These are phyloP conservation scores for Fusarium robinianum DNA, from an alignment of 2,329 filamentous ascomycete species.

Conservation along the genomic window DNA sequence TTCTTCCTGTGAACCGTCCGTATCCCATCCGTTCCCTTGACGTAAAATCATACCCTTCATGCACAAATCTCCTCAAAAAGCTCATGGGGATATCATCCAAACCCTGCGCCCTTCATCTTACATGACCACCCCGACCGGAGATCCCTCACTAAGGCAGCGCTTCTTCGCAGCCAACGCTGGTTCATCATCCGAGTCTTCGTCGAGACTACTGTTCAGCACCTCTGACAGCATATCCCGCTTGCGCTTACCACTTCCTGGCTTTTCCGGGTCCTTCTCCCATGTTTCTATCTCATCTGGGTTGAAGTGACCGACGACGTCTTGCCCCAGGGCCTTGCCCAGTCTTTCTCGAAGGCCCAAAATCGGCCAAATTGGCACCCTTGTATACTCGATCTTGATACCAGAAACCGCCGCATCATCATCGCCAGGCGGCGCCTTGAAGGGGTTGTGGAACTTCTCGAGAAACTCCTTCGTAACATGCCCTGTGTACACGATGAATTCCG, in stretches of 20 bases:
- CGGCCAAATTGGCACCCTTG: slow-evolving; percentile 58
- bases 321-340: slow-evolving; percentile 57
- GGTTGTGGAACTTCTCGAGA: slow-evolving; percentile 55
- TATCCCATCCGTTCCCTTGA: slow-evolving; percentile 9
- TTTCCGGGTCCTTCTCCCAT: slow-evolving; percentile 48
- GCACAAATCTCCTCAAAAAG: slow-evolving; percentile 6
- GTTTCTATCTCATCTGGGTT: slow-evolving; percentile 50
- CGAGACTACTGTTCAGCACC: slow-evolving; percentile 48
- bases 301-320: slow-evolving; percentile 53
- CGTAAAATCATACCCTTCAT: slow-evolving; percentile 15
- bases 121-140: slow-evolving; percentile 39
- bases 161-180: slow-evolving; percentile 40
- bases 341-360: slow-evolving; percentile 60
- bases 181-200: slow-evolving; percentile 44
- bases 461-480: slow-evolving; percentile 54
- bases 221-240: slow-evolving; percentile 45
- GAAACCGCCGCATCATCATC: slow-evolving; percentile 34
- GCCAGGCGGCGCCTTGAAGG: slow-evolving; percentile 44
- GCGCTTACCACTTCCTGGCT: slow-evolving; percentile 37
- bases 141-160: slow-evolving; percentile 39
- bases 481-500: slow-evolving; percentile 59
- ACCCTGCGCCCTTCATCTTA: slow-evolving; percentile 26
- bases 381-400: slow-evolving; percentile 53
- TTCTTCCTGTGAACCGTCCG: slow-evolving; percentile 24
- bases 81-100: slow-evolving; percentile 7